Evolutionary conservation across 73 alveolate genomes (phyloP).

Genomic region (Paramecium sonneborni): DNA sequence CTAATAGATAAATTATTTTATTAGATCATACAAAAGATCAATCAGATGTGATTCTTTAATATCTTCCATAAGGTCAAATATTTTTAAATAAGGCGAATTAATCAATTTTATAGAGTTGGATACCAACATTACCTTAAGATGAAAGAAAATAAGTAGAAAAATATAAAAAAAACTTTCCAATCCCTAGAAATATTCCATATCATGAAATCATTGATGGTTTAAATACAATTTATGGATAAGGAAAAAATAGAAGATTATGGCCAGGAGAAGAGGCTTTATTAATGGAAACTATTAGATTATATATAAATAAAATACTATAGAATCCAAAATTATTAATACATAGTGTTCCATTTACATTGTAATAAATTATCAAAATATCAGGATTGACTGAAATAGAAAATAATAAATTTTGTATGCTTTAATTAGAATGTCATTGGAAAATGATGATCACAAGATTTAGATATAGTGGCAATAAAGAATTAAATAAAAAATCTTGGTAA

Average conservation of each 20-base stretch:
- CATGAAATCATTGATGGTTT: constrained; percentile 20
- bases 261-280: constrained; percentile 67
- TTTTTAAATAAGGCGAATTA: not conserved
- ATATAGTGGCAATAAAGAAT: no score
- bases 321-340: not conserved
- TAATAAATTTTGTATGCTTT: not conserved
- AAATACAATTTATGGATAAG: constrained; percentile 49
- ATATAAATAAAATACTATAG: not conserved
- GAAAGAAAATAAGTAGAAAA: constrained; percentile 51
- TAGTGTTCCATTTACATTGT: not conserved
- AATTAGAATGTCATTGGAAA: no score
- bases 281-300: constrained; percentile 53
- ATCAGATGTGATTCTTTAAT: constrained; percentile 52
- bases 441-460: no score
- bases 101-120: constrained; percentile 16
- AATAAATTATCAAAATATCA: no score
- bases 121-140: constrained; percentile 51
- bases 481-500: no score
- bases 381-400: no score
- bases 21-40: constrained; percentile 55
- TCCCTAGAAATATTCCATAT: constrained; percentile 20
- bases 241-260: constrained; percentile 54
- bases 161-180: constrained; percentile 47
- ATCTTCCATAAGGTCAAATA: not conserved
- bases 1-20: not conserved